Percentiles rank a stretch among this genome's conserved stretches.
phyloP scores from a whole-genome alignment of 768 basidiomycete species.

The Mycena galericulata region DNA sequence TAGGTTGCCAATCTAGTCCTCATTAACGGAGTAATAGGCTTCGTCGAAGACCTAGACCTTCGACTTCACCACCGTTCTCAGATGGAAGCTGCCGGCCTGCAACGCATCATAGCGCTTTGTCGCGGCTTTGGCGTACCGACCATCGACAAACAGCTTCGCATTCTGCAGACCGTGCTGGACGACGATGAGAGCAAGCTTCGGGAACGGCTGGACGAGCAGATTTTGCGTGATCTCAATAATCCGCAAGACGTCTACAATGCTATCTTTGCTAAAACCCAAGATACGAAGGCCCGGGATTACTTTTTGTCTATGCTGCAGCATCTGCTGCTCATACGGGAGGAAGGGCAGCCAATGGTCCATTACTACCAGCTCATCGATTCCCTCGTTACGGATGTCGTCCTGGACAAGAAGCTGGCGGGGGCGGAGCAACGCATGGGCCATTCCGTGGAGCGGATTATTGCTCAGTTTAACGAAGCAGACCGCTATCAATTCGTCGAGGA shows the following conservation, averaged over 20 bases:
- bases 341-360: constrained; percentile 85
- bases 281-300: constrained; percentile 83
- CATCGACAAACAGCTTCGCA: constrained; percentile 75
- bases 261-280: constrained; percentile 79
- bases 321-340: constrained; percentile 89
- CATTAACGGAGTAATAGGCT: constrained; percentile 73
- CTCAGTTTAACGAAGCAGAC: constrained; percentile 92
- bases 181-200: constrained; percentile 81
- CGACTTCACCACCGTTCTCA: constrained; percentile 88
- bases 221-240: constrained; percentile 80
- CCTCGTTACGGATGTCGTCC: constrained; percentile 89
- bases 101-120: constrained; percentile 77
- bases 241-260: constrained; percentile 91
- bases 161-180: constrained; percentile 71
- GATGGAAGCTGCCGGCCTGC: constrained; percentile 90
- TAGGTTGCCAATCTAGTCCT: constrained; percentile 81
- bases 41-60: constrained; percentile 82
- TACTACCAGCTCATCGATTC: constrained; percentile 94
- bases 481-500: constrained; percentile 81
- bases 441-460: constrained; percentile 89
- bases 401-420: constrained; percentile 89
- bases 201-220: constrained; percentile 80
- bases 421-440: constrained; percentile 89
- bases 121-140: constrained; percentile 70
- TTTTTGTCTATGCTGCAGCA: constrained; percentile 97